Percentiles rank a stretch among this genome's conserved stretches.
Evolutionary conservation across 148 eudicot genomes (phyloP).

Genomic region (Diospyros lotus): DNA sequence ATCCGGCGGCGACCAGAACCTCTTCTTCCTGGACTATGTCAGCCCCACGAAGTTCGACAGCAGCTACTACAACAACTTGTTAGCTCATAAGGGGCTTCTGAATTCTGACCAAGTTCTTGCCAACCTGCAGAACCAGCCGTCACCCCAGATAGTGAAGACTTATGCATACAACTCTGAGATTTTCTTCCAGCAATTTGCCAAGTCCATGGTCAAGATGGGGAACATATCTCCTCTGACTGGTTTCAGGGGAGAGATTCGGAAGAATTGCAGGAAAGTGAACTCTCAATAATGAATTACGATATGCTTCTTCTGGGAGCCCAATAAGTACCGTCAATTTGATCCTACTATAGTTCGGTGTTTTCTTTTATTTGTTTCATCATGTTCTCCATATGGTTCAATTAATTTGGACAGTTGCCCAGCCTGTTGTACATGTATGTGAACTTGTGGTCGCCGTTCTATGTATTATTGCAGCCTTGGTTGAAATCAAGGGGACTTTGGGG

Average conservation of each 20-base stretch:
- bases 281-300: constrained; percentile 4
- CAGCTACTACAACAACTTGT: constrained; percentile 51
- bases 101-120: constrained; percentile 57
- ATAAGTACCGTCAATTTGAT: background rate
- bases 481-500: too few species aligned
- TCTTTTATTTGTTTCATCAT: background rate
- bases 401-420: too few species aligned
- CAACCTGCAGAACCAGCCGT: constrained; percentile 29
- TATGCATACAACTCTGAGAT: constrained; percentile 53
- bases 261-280: constrained; percentile 70
- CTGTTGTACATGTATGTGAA: too few species aligned
- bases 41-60: constrained; percentile 55
- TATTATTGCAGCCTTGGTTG: too few species aligned
- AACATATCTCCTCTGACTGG: constrained; percentile 71
- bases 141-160: constrained; percentile 47
- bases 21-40: constrained; percentile 50
- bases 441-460: too few species aligned
- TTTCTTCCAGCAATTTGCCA: constrained; percentile 72
- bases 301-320: background rate
- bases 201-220: constrained; percentile 81
- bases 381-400: too few species aligned
- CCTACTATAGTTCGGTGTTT: background rate
- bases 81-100: constrained; percentile 45
- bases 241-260: constrained; percentile 59
- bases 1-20: constrained; percentile 79